Base-by-base conservation (phyloP, 441 rosid genomes). In the Omphalea diandra region DNA sequence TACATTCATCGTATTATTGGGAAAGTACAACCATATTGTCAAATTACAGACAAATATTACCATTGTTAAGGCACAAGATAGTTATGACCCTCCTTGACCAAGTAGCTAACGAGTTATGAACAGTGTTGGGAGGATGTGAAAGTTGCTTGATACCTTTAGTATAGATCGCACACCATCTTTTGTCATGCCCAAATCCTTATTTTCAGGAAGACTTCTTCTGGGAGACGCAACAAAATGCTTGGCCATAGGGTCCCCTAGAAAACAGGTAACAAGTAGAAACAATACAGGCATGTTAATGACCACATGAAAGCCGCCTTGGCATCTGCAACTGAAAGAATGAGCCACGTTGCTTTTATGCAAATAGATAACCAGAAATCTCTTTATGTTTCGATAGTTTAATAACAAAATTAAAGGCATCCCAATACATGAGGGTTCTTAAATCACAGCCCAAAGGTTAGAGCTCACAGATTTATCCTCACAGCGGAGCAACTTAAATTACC, bases 171-270 rank as follows among this genome's bases (percentile, higher is more conserved):
- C 76, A 63, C 74, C 79, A 71, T 83, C 68, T 72, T 79, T 61
- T 26, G 73, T 77, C 32, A 62, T 64, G 52, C 77, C 73, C 32
- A 73, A 55, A 76, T 73, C 83, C 68, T 75, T 82, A 75, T 60
- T 80, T 55, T 81, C 82, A 77, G 75, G 73, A 69, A 83, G 67
- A 79, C 24, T 75, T 77, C 20, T 71, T 60, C 77, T 71, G 22
- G 85, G 84, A 68, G 90, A 82, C 68, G 74, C 74, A 58, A 69
- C 56, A 71, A 79, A 77, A 64, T 83, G 82, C 73, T 88, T 88
- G 40, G 87, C 87, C 69, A 88, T 83, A 59, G 96, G 94, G 73
- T 93, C 97, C 61, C 83, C 95, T 93, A 72, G 68, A 75, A 67
- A 70, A 72, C 12, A 59, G 44, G 44, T n/a, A 63, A 50, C 50